Base-by-base conservation (phyloP, 2,329 filamentous ascomycete species). In the Pseudogymnoascus sp. region DNA sequence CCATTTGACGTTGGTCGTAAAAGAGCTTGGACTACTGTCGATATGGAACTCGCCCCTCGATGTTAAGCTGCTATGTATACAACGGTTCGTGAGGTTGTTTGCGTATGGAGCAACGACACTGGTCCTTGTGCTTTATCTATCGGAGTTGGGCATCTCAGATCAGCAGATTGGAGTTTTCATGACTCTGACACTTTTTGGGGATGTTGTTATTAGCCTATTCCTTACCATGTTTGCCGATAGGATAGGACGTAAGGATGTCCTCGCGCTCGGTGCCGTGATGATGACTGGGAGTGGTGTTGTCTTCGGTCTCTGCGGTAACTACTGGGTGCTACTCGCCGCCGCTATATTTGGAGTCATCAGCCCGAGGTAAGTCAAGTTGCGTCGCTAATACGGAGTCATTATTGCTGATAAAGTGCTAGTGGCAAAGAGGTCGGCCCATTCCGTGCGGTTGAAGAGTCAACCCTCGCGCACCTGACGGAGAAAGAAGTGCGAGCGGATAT, bases 351-450 rank as follows among this genome's bases (percentile, higher is more conserved):
- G 85, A 4, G 84, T 88, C 60, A 84, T 88, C 35, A 86, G 83
- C 71, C 83, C 83, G 3, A 79, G 76, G 78, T 78, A 70, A 57
- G 11, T 31, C n/a, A 13, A 7, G 31, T 7, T 13, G 71, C n/a
- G 71, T n/a, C 8, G 15, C 26, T 23, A 23, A 53, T 15, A 31
- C n/a, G n/a, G n/a, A n/a, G 13, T 10, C 28, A 19, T 50, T 62
- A 19, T 50, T 62, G 35, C 35, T 53, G 9, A 62, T 26, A 53
- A 17, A 36, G 10, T 10, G 38, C 19, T 42, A 83, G 83, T 69
- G 85, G 84, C 7, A 86, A 84, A 63, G 85, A 87, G 69, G 86
- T 87, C 62, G 84, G 84, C 0, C 85, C 84, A 0, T 87, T 87
- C 65, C 77, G 82, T 40, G 84, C 84, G 40, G 78, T 87, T 28